Evolutionary conservation across 495 filamentous ascomycete genomes (phyloP), one percentile per base, ranked within the genome.

Genomic region (Emericellopsis terricola): DNA sequence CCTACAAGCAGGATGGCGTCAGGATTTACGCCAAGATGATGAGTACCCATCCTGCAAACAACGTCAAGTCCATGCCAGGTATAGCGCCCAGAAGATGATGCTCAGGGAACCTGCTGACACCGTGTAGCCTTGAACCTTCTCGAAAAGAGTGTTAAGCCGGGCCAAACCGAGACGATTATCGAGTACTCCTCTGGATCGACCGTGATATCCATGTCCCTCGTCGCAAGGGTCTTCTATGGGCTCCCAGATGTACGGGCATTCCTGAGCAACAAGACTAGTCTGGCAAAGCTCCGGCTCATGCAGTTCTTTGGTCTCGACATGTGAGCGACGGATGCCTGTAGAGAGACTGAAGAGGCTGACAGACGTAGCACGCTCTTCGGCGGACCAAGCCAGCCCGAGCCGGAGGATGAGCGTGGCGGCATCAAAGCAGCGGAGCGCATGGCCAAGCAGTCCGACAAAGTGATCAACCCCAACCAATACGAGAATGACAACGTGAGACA

Each of bases 11-110:
- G 17, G 67, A 76, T 64, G 66, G 64, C 3, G 65, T 76, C 8
- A 59, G 68, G 13, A 70, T 76, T 33, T 76, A 69, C 42, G 69
- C 69, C 10, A 76, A 76, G 51, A 64, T 76, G 65, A 60, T 76
- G 57, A 71, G 65, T 13, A 59, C 62, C 52, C 62, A 69, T 38
- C 71, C 71, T 13, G 68, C 69, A 23, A 68, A 74, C 36, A 76
- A 74, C 41, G 71, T 76, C 43, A 76, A 76, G 38, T 64, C 65
- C 3, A 57, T 76, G 47, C 70, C 71, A 44, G 71, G 69, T 70
- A 56, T 8, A 55, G 42, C 16, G 10, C 10, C 13, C 31, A n/a
- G 8, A 23, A 15, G 3, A 13, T 34, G 18, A 8, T 11, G 9
- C 16, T 1, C 9, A 11, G 16, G 14, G 15, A 29, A 15, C 29